Conservation (phyloP, 768 basidiomycete species). For the Trametes coccinea region DNA sequence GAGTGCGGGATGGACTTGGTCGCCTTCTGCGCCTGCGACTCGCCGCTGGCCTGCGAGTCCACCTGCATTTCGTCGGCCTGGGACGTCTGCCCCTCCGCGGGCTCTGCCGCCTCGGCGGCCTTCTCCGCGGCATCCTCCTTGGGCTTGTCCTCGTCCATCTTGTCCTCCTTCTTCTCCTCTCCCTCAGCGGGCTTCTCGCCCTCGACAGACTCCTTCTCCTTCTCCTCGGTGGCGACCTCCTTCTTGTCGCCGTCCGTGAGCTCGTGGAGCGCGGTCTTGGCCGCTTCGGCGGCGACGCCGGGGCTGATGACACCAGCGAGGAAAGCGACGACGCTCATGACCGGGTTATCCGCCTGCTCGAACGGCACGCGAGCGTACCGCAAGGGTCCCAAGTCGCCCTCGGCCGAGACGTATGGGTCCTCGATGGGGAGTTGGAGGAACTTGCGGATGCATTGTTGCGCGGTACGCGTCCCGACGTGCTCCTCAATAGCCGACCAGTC, state of each 20-base stretch:
- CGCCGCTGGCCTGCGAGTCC: constrained; percentile 35
- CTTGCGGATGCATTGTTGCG: constrained; percentile 93
- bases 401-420: constrained; percentile 83
- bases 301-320: constrained; percentile 90
- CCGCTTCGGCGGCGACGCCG: constrained; percentile 89
- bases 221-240: constrained; percentile 31
- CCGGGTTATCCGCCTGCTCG: constrained; percentile 94
- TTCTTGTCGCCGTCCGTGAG: constrained; percentile 61
- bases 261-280: constrained; percentile 84
- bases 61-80: constrained; percentile 47
- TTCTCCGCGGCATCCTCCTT: background rate
- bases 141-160: constrained; percentile 27
- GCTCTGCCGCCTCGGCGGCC: too few relatives aligned
- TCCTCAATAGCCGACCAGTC: constrained; percentile 94
- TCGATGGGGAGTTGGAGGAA: constrained; percentile 97
- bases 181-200: constrained; percentile 32
- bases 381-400: constrained; percentile 74
- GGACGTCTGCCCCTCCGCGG: constrained; percentile 1
- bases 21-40: constrained; percentile 35
- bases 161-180: constrained; percentile 44
- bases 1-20: constrained; percentile 59
- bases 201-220: constrained; percentile 35
- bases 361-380: constrained; percentile 83
- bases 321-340: constrained; percentile 98
- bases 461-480: constrained; percentile 87